phyloP scores from a whole-genome alignment of 176 grass and related monocot genomes.

The Oryza rufipogon region DNA sequence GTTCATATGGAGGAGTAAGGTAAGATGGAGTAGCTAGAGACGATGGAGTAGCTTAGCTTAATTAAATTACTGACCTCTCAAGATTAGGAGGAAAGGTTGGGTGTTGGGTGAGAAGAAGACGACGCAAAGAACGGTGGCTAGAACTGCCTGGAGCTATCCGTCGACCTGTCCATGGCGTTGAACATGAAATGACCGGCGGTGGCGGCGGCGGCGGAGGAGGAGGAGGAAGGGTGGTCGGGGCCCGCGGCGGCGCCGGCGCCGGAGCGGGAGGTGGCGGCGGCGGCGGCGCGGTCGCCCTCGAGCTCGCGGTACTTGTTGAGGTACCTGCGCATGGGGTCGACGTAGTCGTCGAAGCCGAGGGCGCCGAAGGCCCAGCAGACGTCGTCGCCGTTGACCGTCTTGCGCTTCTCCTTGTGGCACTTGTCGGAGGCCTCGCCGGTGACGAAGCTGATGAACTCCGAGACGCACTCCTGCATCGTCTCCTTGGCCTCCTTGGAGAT shows the following conservation, averaged over 20 bases:
- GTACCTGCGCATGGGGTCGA: slow-evolving; percentile 79
- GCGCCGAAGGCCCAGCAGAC: slow-evolving; percentile 79
- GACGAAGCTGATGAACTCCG: slow-evolving; percentile 94
- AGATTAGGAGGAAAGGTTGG: slow-evolving; percentile 14
- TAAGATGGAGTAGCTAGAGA: neutral
- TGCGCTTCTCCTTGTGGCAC: slow-evolving; percentile 88
- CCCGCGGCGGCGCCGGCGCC: neutral
- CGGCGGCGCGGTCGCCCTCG: slow-evolving; percentile 67
- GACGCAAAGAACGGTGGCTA: slow-evolving; percentile 16
- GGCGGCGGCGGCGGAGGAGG: slow-evolving; percentile 13
- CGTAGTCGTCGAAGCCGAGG: slow-evolving; percentile 82
- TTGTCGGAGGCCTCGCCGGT: slow-evolving; percentile 85
- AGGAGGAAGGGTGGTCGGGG: slow-evolving; percentile 7
- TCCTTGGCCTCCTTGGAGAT: slow-evolving; percentile 93
- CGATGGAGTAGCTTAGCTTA: slow-evolving; percentile 27
- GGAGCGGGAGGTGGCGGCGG: slow-evolving; percentile 47
- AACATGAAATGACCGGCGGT: slow-evolving; percentile 75
- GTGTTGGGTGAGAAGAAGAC: neutral
- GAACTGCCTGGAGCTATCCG: slow-evolving; percentile 57
- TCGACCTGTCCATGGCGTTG: slow-evolving; percentile 53
- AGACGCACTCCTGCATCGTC: slow-evolving; percentile 91
- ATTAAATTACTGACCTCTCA: neutral
- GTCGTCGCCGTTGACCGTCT: slow-evolving; percentile 92
- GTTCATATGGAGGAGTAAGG: neutral
- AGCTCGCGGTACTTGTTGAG: slow-evolving; percentile 75